Base-by-base conservation (phyloP, 2,329 filamentous ascomycete species). In the Pseudopithomyces maydicus region DNA sequence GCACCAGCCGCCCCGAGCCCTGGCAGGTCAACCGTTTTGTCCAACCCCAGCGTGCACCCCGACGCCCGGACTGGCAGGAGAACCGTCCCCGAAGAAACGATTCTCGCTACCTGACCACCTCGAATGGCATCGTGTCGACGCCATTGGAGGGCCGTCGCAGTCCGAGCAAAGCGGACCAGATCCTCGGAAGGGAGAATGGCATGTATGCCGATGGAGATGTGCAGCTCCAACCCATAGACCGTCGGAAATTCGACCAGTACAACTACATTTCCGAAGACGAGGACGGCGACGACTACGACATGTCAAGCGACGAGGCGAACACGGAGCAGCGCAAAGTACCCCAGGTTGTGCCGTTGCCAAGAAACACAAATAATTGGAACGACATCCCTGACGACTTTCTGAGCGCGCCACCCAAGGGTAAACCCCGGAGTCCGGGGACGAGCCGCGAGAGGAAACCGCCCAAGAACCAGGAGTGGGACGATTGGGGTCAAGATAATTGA, bases 361-460 rank as follows among this genome's bases (percentile, higher is more conserved):
- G 65, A 33, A 41, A 35, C 6, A 78, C 73, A 10, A 69, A 67
- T 42, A 77, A 80, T 52, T 82, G 80, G 80, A 82, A 82, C 53
- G 80, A 82, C 56, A 69, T 82, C 4, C 80, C 80, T 14, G 79
- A 80, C 5, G 80, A 79, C 17, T 79, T 80, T 43, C 26, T 75
- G 11, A 58, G 68, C 22, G 58, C 65, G 3, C 61, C 68, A 29
- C 67, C 68, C 29, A 65, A 76, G 47, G 66, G 66, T 20, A 69
- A 73, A 48, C 63, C 67, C 36, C 55, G 46, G 39, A 69, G 61
- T 43, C 39, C 51, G 2, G 60, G 59, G 23, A 44, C 45, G 6
- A 70, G 70, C 54, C 69, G 66, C 41, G 63, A 67, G 57, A 44
- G 72, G 61, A 67, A 62, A 57, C 22, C 65, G 56, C 56, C 64